Evolutionary conservation across 2,329 filamentous ascomycete genomes (phyloP).

Genomic region (Pseudogymnoascus sp.): DNA sequence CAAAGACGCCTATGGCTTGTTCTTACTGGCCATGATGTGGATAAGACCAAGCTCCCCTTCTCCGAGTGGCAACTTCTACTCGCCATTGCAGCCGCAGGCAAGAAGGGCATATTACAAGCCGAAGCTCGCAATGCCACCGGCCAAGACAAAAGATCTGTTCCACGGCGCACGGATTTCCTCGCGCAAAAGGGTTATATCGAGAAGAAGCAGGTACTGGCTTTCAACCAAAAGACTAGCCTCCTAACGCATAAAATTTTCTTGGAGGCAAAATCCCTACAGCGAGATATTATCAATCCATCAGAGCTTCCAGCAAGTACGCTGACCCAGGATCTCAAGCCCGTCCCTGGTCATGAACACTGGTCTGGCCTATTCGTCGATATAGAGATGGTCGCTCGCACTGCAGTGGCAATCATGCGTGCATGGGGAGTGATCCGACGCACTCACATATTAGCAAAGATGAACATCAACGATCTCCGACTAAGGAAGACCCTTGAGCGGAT

Average conservation of each 20-base stretch:
- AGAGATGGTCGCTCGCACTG: slow-evolving; percentile 46
- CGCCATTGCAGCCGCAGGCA: slow-evolving; percentile 47
- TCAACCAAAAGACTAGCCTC: slow-evolving; percentile 54
- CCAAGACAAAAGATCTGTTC: slow-evolving; percentile 57
- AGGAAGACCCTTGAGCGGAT: slow-evolving; percentile 53
- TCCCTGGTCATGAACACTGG: slow-evolving; percentile 50
- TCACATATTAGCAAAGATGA: slow-evolving; percentile 51
- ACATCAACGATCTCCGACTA: slow-evolving; percentile 44
- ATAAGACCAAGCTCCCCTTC: slow-evolving; percentile 49
- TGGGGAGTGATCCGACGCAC: slow-evolving; percentile 51
- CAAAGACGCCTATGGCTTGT: slow-evolving; percentile 52
- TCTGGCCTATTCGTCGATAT: slow-evolving; percentile 52
- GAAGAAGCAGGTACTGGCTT: slow-evolving; percentile 51
- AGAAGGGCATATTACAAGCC: slow-evolving; percentile 51
- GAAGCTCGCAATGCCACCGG: slow-evolving; percentile 49
- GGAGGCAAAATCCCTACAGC: slow-evolving; percentile 26
- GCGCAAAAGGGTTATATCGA: slow-evolving; percentile 53
- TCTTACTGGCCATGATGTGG: slow-evolving; percentile 50
- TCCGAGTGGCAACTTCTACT: slow-evolving; percentile 53
- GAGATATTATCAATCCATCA: slow-evolving; percentile 9
- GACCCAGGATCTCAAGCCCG: slow-evolving; percentile 41
- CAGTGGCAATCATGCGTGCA: slow-evolving; percentile 48
- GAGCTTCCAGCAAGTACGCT: slow-evolving; percentile 21
- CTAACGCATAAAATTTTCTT: slow-evolving; percentile 49
- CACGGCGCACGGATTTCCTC: slow-evolving; percentile 51